These are phyloP conservation scores for Trametes sp. DNA, from an alignment of 1,284 basidiomycete species.

Conservation along the genomic window DNA sequence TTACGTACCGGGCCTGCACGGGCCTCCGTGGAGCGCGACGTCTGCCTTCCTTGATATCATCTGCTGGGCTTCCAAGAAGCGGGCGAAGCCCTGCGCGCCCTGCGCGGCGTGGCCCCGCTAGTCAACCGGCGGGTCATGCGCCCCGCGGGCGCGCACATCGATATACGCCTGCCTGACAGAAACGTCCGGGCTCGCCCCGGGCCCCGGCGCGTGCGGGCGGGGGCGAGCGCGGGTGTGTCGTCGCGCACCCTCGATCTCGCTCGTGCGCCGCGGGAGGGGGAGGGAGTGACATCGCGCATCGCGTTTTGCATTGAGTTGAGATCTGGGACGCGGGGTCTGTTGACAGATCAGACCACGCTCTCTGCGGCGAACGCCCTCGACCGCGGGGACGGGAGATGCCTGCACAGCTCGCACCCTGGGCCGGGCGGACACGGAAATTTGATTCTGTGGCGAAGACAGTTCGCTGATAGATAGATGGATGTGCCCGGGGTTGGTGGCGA, in stretches of 20 bases:
- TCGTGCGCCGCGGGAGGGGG: neutral
- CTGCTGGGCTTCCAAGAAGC: conserved; percentile 27
- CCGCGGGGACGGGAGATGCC: conserved; percentile 21
- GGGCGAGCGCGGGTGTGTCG: conserved; percentile 1
- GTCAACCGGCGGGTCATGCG: conserved; percentile 15
- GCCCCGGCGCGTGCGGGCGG: neutral
- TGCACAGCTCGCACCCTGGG: conserved; percentile 17
- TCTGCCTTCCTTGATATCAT: conserved; percentile 24
- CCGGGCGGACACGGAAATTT: conserved; percentile 22
- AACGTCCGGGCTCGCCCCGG: conserved; percentile 6
- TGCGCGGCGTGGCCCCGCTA: conserved; percentile 11
- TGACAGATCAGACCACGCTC: conserved; percentile 26
- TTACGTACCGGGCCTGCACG: conserved; percentile 29
- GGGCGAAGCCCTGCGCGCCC: conserved; percentile 12
- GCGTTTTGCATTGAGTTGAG: conserved; percentile 11
- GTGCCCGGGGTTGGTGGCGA: conserved; percentile 2
- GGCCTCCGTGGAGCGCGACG: conserved; percentile 23
- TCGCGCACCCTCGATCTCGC: conserved; percentile 15
- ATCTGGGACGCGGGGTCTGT: conserved; percentile 13
- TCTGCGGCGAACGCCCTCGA: conserved; percentile 17
- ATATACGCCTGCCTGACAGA: conserved; percentile 23
- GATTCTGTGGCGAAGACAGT: conserved; percentile 28
- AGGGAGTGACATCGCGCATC: neutral
- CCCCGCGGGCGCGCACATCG: conserved; percentile 10
- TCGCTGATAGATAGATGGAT: conserved; percentile 26